Base-by-base conservation (phyloP, 768 basidiomycete genomes). In the Russula sp. region DNA sequence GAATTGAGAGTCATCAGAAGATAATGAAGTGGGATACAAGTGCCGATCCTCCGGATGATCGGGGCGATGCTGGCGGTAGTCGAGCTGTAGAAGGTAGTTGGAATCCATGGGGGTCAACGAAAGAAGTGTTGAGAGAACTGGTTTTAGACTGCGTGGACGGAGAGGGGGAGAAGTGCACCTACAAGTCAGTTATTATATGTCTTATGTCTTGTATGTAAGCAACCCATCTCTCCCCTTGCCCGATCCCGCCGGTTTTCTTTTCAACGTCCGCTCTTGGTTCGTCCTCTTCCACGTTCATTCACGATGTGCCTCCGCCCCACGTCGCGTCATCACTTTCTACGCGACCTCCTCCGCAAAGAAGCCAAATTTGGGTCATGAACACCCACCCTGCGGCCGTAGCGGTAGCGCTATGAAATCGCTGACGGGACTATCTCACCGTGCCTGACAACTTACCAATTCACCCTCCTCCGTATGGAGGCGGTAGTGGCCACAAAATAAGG, bases 1-100 rank as follows among this genome's bases (percentile, higher is more conserved):
- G 59, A 50, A 64, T 56, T 64, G 63, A 48, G 62, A 22, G 32
- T 56, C 54, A 48, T 60, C 54, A 18, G 58, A 35, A 60, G 63
- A n/a, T 22, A n/a, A 55, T 13, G 63, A 4, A 9, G 47, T 13
- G 40, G 63, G 35, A 44, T 55, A 56, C 13, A 48, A 7, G 18
- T 60, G 58, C 42, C 54, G 59, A 56, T 55, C 45, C 10, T 37
- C 54, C 13, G 63, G 34, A 59, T 64, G 58, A 51, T 55, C 59
- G 48, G 58, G 48, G 16, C 35, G 58, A 39, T 60, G 53, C 55
- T 55, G 47, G 22, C 27, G 58, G 59, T 56, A 64, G 63, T 60
- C 59, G 20, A 22, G 20, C 47, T 64, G 54, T 16, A 52, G 27
- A 55, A 52, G 53, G 49, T 64, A 64, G 54, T 22, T 37, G 1